Evolutionary conservation across 2,329 filamentous ascomycete species (phyloP).

Genomic region (Exophiala bonariae): DNA sequence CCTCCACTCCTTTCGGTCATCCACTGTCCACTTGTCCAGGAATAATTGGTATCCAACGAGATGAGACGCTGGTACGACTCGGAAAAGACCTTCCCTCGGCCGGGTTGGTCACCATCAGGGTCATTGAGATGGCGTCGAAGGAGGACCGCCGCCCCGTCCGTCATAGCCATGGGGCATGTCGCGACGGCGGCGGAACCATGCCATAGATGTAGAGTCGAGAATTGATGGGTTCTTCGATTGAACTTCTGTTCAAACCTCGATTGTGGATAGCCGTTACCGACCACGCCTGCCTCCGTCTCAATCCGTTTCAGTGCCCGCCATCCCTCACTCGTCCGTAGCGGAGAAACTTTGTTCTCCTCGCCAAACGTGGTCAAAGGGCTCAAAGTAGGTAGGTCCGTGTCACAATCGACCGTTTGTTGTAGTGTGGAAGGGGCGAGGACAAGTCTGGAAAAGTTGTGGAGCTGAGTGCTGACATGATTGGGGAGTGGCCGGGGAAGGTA

Average conservation of each 20-base stretch:
- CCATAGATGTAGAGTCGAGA: conserved; percentile 59
- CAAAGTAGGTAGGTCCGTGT: conserved; percentile 21
- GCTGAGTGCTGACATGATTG: conserved; percentile 9
- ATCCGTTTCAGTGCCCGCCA: conserved; percentile 59
- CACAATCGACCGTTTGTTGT: conserved; percentile 21
- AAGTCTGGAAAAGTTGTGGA: conserved; percentile 23
- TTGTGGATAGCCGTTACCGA: conserved; percentile 58
- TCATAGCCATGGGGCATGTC: conserved; percentile 67
- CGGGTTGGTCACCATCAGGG: conserved; percentile 16
- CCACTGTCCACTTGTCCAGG: conserved; percentile 40
- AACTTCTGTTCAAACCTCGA: conserved; percentile 25
- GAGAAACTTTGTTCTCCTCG: conserved; percentile 20
- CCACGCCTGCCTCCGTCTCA: conserved; percentile 58
- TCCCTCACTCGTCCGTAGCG: conserved; percentile 56
- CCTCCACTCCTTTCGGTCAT: conserved; percentile 40
- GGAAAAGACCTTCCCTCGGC: conserved; percentile 27
- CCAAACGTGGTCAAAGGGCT: conserved; percentile 26
- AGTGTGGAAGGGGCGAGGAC: conserved; percentile 20
- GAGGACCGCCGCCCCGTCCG: conserved; percentile 39
- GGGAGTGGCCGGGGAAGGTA: conserved; percentile 18
- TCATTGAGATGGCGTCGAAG: conserved; percentile 17
- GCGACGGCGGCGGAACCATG: conserved; percentile 60
- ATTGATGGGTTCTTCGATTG: conserved; percentile 60
- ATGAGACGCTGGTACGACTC: conserved; percentile 30
- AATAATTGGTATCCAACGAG: conserved; percentile 30